These are phyloP conservation scores for Macadamia tetraphylla DNA, from an alignment of 164 flowering plant genomes.

Conservation along the genomic window DNA sequence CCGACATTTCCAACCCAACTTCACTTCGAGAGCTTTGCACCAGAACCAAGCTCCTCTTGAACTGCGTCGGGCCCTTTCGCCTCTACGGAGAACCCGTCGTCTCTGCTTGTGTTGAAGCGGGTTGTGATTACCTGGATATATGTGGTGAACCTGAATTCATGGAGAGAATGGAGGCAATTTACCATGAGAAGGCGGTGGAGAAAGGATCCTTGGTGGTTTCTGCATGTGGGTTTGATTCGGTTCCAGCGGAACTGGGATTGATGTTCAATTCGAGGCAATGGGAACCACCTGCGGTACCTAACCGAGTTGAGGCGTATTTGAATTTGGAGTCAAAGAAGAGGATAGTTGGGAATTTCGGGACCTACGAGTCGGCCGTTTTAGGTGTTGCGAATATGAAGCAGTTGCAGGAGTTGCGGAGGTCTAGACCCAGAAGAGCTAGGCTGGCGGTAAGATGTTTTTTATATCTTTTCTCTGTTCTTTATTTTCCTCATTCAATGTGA, in stretches of 20 bases:
- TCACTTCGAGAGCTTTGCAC: constrained; percentile 49
- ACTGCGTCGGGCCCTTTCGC: constrained; percentile 85
- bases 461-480: neutral
- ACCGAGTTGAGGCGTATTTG: constrained; percentile 61
- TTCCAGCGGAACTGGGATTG: constrained; percentile 75
- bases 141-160: constrained; percentile 89
- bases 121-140: constrained; percentile 72
- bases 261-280: constrained; percentile 69
- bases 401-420: constrained; percentile 48
- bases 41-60: constrained; percentile 49
- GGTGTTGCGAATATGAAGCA: constrained; percentile 56
- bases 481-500: neutral
- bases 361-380: constrained; percentile 70
- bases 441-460: constrained; percentile 38
- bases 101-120: constrained; percentile 54
- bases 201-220: constrained; percentile 58
- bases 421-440: constrained; percentile 52
- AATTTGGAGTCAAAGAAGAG: constrained; percentile 64
- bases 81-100: constrained; percentile 73
- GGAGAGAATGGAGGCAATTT: constrained; percentile 64
- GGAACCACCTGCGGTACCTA: constrained; percentile 40
- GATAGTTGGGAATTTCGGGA: constrained; percentile 67
- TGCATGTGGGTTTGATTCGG: constrained; percentile 81
- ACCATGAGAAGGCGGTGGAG: constrained; percentile 51
- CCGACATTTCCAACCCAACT: constrained; percentile 47